A percentile compares a stretch with the other conserved stretches of the same genome.
These are phyloP conservation scores for Aspergillus sclerotiicarbonarius DNA, from an alignment of 495 filamentous ascomycete genomes.

Conservation along the genomic window DNA sequence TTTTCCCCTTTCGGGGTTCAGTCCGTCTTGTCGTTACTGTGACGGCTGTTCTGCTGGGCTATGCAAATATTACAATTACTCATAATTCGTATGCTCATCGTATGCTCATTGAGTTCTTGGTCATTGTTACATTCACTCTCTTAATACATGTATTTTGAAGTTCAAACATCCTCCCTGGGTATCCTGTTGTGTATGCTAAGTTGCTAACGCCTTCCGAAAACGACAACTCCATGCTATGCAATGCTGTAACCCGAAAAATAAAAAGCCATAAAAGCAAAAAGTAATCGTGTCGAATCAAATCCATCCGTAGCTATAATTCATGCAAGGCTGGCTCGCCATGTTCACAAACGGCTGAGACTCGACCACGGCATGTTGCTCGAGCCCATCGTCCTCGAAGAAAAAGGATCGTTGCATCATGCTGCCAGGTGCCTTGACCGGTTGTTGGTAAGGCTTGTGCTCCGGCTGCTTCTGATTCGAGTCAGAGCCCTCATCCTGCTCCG, in stretches of 20 bases:
- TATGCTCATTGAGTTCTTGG: background rate
- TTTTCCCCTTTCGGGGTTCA: background rate
- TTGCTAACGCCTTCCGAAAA: conserved; percentile 19
- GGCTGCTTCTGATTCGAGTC: conserved; percentile 13
- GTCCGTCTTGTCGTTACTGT: background rate
- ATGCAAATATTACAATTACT: background rate
- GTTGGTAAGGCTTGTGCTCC: conserved; percentile 20
- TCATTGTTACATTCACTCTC: conserved; percentile 2
- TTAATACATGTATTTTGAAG: conserved; percentile 6
- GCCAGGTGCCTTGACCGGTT: conserved; percentile 29
- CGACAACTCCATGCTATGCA: conserved; percentile 42
- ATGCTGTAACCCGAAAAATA: conserved; percentile 18
- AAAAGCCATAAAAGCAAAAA: conserved; percentile 15
- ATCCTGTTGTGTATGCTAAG: conserved; percentile 27
- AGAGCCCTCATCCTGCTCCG: conserved; percentile 10
- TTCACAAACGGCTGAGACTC: conserved; percentile 29
- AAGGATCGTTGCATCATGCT: conserved; percentile 47
- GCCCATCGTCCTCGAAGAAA: conserved; percentile 45
- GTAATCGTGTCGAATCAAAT: conserved; percentile 23
- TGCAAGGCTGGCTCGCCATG: conserved; percentile 32
- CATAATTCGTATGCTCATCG: conserved; percentile 1
- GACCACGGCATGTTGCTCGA: conserved; percentile 30
- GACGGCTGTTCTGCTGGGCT: background rate
- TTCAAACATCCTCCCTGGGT: conserved; percentile 30
- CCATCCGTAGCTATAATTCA: conserved; percentile 45